These are phyloP conservation scores for Ceratocystis eucalypticola DNA, from an alignment of 2,329 filamentous ascomycete genomes.

Conservation along the genomic window DNA sequence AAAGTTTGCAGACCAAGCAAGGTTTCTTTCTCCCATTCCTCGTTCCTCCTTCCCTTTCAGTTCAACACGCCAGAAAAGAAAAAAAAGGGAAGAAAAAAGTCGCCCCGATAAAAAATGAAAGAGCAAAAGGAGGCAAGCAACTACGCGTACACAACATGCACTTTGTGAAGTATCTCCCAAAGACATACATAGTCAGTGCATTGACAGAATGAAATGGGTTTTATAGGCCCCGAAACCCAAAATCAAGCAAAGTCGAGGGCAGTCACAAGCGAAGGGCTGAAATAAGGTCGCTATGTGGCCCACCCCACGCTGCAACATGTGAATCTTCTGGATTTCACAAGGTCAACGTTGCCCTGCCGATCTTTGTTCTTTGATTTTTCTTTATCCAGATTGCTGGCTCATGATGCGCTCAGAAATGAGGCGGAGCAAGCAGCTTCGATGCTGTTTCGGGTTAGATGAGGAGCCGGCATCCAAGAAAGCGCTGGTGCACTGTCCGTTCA, in stretches of 20 bases:
- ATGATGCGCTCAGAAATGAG: background rate
- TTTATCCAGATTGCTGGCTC: conserved; percentile 7
- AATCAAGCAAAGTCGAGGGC: background rate
- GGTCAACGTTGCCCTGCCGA: conserved; percentile 1
- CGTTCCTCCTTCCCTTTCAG: background rate
- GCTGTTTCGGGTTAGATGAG: conserved; percentile 5
- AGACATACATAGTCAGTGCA: background rate
- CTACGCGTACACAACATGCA: background rate
- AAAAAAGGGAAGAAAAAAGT: background rate
- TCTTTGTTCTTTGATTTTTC: background rate
- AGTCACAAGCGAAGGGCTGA: background rate
- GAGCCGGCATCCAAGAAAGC: background rate
- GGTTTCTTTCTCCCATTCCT: background rate
- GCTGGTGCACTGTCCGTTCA: background rate
- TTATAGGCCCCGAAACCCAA: background rate
- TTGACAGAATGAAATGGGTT: background rate
- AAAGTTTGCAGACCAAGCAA: background rate
- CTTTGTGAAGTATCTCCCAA: background rate
- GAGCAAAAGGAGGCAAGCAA: background rate
- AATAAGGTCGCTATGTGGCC: background rate
- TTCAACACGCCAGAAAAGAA: background rate
- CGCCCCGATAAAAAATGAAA: background rate
- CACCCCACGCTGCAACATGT: background rate
- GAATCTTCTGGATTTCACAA: background rate
- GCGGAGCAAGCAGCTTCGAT: background rate